A percentile compares a stretch with the other conserved stretches of the same genome.
phyloP scores from a whole-genome alignment of 2,329 filamentous ascomycete species.

The Sclerotinia spermophila region DNA sequence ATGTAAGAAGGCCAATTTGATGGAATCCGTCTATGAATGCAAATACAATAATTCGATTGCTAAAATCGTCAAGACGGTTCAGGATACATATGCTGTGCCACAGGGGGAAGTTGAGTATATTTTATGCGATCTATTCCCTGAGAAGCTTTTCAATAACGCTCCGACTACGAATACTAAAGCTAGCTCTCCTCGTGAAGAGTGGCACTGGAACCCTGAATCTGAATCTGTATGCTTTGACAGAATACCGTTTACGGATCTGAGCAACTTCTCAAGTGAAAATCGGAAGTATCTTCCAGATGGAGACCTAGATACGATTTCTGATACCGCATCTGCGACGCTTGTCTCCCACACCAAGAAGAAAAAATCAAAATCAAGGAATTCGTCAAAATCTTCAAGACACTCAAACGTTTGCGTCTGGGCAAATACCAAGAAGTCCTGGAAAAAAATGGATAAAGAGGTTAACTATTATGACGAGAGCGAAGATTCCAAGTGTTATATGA shows the following conservation, averaged over 20 bases:
- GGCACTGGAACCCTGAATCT: too few relatives aligned
- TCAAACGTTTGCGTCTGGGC: neutral
- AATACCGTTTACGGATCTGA: neutral
- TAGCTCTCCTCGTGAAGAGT: neutral
- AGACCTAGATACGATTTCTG: neutral
- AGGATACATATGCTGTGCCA: too few relatives aligned
- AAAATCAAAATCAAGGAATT: neutral
- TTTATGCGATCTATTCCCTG: too few relatives aligned
- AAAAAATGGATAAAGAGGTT: neutral
- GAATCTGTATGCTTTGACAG: neutral
- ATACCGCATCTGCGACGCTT: neutral
- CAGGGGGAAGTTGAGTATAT: neutral
- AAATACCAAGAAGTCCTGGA: neutral
- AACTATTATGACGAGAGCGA: neutral
- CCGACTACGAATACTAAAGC: neutral
- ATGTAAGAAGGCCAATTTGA: neutral
- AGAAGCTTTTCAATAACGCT: too few relatives aligned
- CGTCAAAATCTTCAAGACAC: neutral
- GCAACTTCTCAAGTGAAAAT: neutral
- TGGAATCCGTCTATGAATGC: neutral
- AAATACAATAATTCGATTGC: neutral
- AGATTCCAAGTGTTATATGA: neutral
- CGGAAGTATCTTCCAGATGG: neutral
- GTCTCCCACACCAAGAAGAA: neutral
- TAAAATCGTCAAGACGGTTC: neutral